These are phyloP conservation scores for Phallus indusiatus DNA, from an alignment of 768 basidiomycete species.

Conservation along the genomic window DNA sequence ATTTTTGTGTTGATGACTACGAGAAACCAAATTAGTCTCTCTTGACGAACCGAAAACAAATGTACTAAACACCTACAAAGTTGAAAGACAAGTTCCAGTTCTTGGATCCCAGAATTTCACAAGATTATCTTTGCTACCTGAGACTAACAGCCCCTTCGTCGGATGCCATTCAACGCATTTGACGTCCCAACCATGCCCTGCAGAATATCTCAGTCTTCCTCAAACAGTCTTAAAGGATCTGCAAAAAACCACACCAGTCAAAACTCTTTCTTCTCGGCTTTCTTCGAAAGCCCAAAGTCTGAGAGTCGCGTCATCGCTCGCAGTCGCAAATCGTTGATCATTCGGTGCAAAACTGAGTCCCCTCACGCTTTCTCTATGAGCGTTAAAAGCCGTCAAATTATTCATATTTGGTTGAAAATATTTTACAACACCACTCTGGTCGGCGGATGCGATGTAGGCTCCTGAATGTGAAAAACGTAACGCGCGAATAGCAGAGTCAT, in stretches of 20 bases:
- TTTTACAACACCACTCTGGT: slow-evolving; percentile 92
- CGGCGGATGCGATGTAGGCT: slow-evolving; percentile 85
- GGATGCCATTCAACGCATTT: slow-evolving; percentile 99
- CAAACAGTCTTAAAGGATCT: no score
- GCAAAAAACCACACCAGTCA: slow-evolving; percentile 51
- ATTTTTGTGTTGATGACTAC: slow-evolving; percentile 93
- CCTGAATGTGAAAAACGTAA: slow-evolving; percentile 89
- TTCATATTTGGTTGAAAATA: slow-evolving; percentile 99
- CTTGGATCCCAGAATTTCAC: slow-evolving; percentile 99
- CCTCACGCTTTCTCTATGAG: slow-evolving; percentile 89
- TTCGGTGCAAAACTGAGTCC: slow-evolving; percentile 89
- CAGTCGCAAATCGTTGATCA: slow-evolving; percentile 86
- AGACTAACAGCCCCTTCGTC: slow-evolving; percentile 88
- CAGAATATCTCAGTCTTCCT: no score
- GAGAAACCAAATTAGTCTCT: not conserved
- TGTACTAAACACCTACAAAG: slow-evolving; percentile 48
- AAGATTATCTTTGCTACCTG: slow-evolving; percentile 94
- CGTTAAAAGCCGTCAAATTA: slow-evolving; percentile 90
- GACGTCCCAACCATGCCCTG: slow-evolving; percentile 99
- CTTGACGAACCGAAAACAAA: not conserved
- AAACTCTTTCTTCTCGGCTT: slow-evolving; percentile 75
- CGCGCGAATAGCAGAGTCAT: slow-evolving; percentile 88
- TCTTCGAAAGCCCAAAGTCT: slow-evolving; percentile 94
- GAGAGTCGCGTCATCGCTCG: slow-evolving; percentile 91
- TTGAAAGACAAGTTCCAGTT: slow-evolving; percentile 82